phyloP scores from a whole-genome alignment of 306 rosid genomes.

The Spatholobus suberectus region DNA sequence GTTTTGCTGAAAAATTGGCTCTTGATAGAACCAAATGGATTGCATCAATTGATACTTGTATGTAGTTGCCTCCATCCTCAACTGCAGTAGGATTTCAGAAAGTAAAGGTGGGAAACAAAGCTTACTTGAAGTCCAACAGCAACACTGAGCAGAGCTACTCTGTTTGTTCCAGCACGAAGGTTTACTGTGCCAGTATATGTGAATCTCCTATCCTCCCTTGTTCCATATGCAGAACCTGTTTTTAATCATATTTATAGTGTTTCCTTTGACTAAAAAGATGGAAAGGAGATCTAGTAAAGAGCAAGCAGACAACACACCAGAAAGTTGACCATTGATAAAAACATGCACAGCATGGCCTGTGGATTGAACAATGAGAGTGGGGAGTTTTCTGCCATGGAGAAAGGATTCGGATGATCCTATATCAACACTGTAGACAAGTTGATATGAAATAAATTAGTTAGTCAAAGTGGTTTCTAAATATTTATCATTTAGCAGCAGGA shows the following conservation, averaged over 20 bases:
- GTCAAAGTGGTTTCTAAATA: slow-evolving; percentile 11
- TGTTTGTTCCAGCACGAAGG: slow-evolving; percentile 85
- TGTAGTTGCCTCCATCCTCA: background rate
- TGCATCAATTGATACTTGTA: background rate
- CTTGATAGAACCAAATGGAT: background rate
- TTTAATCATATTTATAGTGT: slow-evolving; percentile 29
- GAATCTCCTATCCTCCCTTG: slow-evolving; percentile 86
- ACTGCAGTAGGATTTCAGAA: slow-evolving; percentile 21
- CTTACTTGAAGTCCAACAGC: slow-evolving; percentile 97
- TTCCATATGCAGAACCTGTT: slow-evolving; percentile 93
- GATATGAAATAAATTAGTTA: slow-evolving; percentile 38
- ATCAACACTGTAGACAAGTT: slow-evolving; percentile 66
- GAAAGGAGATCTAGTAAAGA: slow-evolving; percentile 33
- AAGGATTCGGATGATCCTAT: slow-evolving; percentile 83
- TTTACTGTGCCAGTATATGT: slow-evolving; percentile 77
- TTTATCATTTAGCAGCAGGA: slow-evolving; percentile 10
- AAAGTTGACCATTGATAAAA: slow-evolving; percentile 85
- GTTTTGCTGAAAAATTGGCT: background rate
- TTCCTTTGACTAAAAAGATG: slow-evolving; percentile 14
- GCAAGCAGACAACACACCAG: slow-evolving; percentile 60
- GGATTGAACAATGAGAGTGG: slow-evolving; percentile 88
- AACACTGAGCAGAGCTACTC: slow-evolving; percentile 87
- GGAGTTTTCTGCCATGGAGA: slow-evolving; percentile 85
- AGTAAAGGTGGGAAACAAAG: slow-evolving; percentile 38
- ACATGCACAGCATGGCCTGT: slow-evolving; percentile 94